A percentile compares a stretch with the other conserved stretches of the same genome.
Evolutionary conservation across 768 basidiomycete genomes (phyloP).

Genomic region (Macrolepiota dolichaula): DNA sequence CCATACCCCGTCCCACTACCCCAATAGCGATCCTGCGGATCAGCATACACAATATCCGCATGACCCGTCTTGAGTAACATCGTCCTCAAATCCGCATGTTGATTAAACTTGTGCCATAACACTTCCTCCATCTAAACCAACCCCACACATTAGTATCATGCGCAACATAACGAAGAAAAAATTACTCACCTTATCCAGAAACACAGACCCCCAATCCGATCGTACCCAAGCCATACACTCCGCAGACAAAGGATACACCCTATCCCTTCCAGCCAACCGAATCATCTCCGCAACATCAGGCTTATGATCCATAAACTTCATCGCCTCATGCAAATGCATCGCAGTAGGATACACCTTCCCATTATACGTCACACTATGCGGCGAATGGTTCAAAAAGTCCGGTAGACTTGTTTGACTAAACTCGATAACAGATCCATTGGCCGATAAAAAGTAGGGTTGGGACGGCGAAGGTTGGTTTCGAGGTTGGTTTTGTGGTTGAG

Average conservation of each 20-base stretch:
- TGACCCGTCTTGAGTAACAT: slow-evolving; percentile 53
- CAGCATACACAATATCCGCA: slow-evolving; percentile 49
- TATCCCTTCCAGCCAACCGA: slow-evolving; percentile 31
- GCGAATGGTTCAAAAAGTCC: slow-evolving; percentile 66
- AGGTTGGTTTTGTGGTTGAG: neutral
- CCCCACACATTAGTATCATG: neutral
- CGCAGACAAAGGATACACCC: slow-evolving; percentile 33
- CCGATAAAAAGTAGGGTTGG: neutral
- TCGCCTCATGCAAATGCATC: slow-evolving; percentile 72
- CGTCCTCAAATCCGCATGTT: slow-evolving; percentile 57
- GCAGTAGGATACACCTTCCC: slow-evolving; percentile 63
- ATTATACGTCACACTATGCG: slow-evolving; percentile 54
- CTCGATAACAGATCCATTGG: slow-evolving; percentile 20
- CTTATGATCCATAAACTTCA: slow-evolving; percentile 55
- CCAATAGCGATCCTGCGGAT: slow-evolving; percentile 61
- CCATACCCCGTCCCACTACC: slow-evolving; percentile 46
- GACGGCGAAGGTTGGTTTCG: neutral
- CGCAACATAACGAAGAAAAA: neutral
- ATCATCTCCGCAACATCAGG: slow-evolving; percentile 58
- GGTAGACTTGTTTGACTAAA: slow-evolving; percentile 37
- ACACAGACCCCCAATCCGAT: slow-evolving; percentile 56
- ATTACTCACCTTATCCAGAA: slow-evolving; percentile 45
- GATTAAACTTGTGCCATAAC: slow-evolving; percentile 63
- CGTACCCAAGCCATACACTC: slow-evolving; percentile 32
- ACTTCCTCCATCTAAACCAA: slow-evolving; percentile 62